Evolutionary conservation across 2,329 filamentous ascomycete species (phyloP), one percentile per base, ranked within the genome.

Genomic region (Ophiostoma perfectum): DNA sequence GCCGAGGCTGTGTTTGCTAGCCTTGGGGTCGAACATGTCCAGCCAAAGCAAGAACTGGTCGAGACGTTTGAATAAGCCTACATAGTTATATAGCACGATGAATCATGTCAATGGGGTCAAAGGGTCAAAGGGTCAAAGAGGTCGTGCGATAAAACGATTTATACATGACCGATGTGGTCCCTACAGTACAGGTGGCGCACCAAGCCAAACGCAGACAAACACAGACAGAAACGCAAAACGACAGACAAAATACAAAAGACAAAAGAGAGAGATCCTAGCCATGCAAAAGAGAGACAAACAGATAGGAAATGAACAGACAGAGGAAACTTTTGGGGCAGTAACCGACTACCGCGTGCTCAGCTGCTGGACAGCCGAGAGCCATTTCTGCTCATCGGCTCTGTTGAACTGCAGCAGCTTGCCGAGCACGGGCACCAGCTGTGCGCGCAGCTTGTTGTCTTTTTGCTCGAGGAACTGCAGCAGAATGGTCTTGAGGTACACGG

Each of bases 381-480:
- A 96, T 78, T 92, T 94, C 78, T 95, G 89, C 79, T 95, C 90
- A 73, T 97, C 93, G 42, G 78, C 73, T 71, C 83, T 84, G 65
- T 92, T 89, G 79, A 94, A 92, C 71, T 87, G 86, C 75, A 95
- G 79, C 75, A 94, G 79, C 83, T 90, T 89, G 42, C 88, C 89
- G 74, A 95, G 77, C 45, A 93, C 90, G 0, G 90, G 90, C 68
- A 95, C 88, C 72, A 94, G 81, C 80, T 92, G 90, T 71, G 87
- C 83, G 74, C 92, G 86, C 73, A 91, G 81, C 79, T 86, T 90
- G 76, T 88, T 90, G 75, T 94, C 91, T 79, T 88, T 91, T 73
- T 91, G 88, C 80, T 93, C 90, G 72, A 95, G 77, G 76, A 94
- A 94, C 77, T 93, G 90, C 72, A 95, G 78, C 73, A 95, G 78